A percentile compares a stretch with the other conserved stretches of the same genome.
Conservation (phyloP, 768 basidiomycete species). For the Suillus clintonianus region DNA sequence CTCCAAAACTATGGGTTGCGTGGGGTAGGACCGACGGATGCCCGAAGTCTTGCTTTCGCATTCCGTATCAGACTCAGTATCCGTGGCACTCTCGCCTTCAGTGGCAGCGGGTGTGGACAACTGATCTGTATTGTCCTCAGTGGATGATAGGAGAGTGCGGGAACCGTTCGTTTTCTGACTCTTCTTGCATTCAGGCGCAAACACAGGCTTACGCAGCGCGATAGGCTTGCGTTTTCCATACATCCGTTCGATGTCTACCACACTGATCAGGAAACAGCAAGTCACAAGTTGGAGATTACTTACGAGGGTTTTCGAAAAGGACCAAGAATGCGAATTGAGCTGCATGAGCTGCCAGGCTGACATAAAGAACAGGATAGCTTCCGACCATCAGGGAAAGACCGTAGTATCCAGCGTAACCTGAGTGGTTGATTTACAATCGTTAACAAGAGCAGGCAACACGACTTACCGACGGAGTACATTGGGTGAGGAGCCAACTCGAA, state of each 20-base stretch:
- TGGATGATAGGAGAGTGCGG: constrained; percentile 13
- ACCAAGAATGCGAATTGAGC: constrained; percentile 96
- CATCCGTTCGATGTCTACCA: constrained; percentile 84
- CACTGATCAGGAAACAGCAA: constrained; percentile 3
- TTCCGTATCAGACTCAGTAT: constrained; percentile 69
- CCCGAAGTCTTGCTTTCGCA: constrained; percentile 47
- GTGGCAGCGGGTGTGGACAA: constrained; percentile 63
- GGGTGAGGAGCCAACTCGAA: constrained; percentile 93
- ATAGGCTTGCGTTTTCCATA: constrained; percentile 93
- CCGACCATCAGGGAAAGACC: constrained; percentile 90
- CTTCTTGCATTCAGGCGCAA: constrained; percentile 23
- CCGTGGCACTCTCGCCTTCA: constrained; percentile 74
- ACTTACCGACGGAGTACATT: constrained; percentile 88
- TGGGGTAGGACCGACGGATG: not conserved
- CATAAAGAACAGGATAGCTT: constrained; percentile 89
- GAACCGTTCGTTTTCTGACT: constrained; percentile 12
- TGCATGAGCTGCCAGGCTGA: constrained; percentile 90
- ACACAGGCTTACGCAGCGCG: constrained; percentile 75
- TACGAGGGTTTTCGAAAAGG: constrained; percentile 97
- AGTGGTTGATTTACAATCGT: not conserved
- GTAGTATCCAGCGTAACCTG: constrained; percentile 97
- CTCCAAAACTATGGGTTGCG: constrained; percentile 14
- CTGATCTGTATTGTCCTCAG: constrained; percentile 28
- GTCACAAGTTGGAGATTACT: constrained; percentile 31
- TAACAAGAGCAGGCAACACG: not conserved